Base-by-base conservation (phyloP, 805 yeast species). In the Wickerhamiella kurtzmanii region DNA sequence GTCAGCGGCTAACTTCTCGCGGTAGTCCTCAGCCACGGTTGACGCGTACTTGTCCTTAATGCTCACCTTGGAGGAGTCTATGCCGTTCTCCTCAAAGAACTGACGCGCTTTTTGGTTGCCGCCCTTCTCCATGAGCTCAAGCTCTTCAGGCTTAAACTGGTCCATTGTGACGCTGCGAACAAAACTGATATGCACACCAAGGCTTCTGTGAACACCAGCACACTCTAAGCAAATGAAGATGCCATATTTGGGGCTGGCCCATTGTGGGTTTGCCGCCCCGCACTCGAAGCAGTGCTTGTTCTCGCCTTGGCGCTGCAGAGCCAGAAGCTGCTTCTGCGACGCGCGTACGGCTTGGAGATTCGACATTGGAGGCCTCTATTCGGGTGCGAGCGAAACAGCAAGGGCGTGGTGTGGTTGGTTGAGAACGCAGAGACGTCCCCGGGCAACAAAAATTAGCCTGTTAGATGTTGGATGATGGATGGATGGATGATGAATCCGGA, bases 211-310 rank as follows among this genome's bases (percentile, higher is more conserved):
- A 48, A 82, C 71, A 41, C 99, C 99, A 17, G 98, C 98, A 70
- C 98, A 92, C 63, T 92, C 99, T 37, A 92, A 74, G 65, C 98
- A 92, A 60, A 92, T 89, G 66, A 88, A 92, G 50, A 92, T 83
- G 50, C 98, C 98, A 66, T 89, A 87, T 65, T 92, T 92, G 35
- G 97, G 97, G 13, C 96, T 86, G 1, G 97, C 96, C 98, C 98
- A 92, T 64, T 92, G 98, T 8, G 98, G 98, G 62, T 88, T 89
- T 49, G 95, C 95, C 1, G 96, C 94, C 36, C 70, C 73, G 66
- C 98, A 92, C 64, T 92, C 98, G 64, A 86, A 82, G 66, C 98
- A 92, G 63, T 77, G 80, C 68, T 82, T 86, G 70, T 87, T 86
- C 13, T 71, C 80, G 22, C 89, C 94, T 42, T 71, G 70, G 61